phyloP scores from a whole-genome alignment of 345 rosid genomes.

The Streptanthus diversifolius region DNA sequence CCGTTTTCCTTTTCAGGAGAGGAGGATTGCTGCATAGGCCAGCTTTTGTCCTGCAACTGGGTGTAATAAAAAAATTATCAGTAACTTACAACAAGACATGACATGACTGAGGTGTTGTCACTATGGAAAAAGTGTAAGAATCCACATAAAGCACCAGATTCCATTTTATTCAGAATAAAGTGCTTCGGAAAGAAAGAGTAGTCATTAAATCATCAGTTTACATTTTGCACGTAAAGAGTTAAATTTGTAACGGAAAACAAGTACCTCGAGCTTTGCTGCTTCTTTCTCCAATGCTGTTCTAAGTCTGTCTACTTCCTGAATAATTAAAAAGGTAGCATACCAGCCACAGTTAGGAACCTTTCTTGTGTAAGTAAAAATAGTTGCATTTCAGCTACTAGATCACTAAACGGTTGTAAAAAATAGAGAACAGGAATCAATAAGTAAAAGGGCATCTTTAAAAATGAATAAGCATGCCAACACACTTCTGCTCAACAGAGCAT shows the following conservation, averaged over 20 bases:
- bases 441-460: background rate
- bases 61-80: constrained; percentile 7
- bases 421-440: background rate
- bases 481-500: background rate
- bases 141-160: background rate
- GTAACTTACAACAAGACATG: background rate
- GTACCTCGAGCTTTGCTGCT: constrained; percentile 73
- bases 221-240: background rate
- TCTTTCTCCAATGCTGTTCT: constrained; percentile 68
- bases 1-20: constrained; percentile 51
- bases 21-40: constrained; percentile 47
- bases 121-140: background rate
- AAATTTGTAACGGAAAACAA: constrained; percentile 1
- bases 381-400: background rate
- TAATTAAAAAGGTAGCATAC: constrained; percentile 31
- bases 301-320: constrained; percentile 79
- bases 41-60: constrained; percentile 50
- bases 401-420: background rate
- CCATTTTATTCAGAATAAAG: background rate
- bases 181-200: background rate
- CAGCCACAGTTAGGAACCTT: constrained; percentile 9
- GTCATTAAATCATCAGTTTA: background rate
- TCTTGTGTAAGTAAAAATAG: background rate
- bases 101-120: constrained; percentile 2
- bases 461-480: constrained; percentile 6